Evolutionary conservation across 1,284 basidiomycete genomes (phyloP).

Genomic region (Marasmius tenuissimus): DNA sequence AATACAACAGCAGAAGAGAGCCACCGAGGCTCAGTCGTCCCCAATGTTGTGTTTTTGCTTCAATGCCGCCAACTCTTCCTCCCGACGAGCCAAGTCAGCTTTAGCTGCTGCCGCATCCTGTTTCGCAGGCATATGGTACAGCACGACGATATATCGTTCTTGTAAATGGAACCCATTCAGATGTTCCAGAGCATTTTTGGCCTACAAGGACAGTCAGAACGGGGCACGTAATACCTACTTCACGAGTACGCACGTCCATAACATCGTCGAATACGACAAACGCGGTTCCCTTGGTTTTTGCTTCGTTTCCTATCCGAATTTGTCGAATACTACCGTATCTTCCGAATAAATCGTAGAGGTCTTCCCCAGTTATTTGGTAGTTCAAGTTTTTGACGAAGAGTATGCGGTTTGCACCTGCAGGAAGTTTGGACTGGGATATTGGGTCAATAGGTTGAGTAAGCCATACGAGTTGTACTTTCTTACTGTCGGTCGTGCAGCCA

Average conservation of each 20-base stretch:
- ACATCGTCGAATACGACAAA: slow-evolving; percentile 92
- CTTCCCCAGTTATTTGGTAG: slow-evolving; percentile 92
- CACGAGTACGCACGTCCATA: slow-evolving; percentile 70
- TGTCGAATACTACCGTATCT: slow-evolving; percentile 97
- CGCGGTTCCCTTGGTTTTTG: slow-evolving; percentile 94
- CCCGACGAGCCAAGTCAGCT: slow-evolving; percentile 88
- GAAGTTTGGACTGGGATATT: slow-evolving; percentile 68
- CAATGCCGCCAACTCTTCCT: slow-evolving; percentile 86
- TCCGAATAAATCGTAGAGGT: slow-evolving; percentile 96
- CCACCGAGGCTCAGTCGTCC: slow-evolving; percentile 48
- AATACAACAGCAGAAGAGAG: too few species aligned
- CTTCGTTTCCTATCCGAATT: slow-evolving; percentile 89
- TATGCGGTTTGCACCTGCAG: slow-evolving; percentile 82
- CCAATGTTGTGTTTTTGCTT: slow-evolving; percentile 87
- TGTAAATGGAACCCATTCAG: slow-evolving; percentile 98
- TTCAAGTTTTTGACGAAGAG: slow-evolving; percentile 90
- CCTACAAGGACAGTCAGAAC: slow-evolving; percentile 44
- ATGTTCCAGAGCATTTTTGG: slow-evolving; percentile 95
- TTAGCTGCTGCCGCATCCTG: slow-evolving; percentile 92
- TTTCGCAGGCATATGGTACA: slow-evolving; percentile 97
- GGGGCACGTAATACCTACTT: not conserved
- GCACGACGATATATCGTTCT: slow-evolving; percentile 96
- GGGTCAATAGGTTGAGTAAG: slow-evolving; percentile 1
- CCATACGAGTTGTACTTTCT: slow-evolving; percentile 20
- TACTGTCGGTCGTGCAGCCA: slow-evolving; percentile 59